A percentile compares a stretch with the other conserved stretches of the same genome.
phyloP scores from a whole-genome alignment of 345 rosid genomes.

The Corymbia maculata region DNA sequence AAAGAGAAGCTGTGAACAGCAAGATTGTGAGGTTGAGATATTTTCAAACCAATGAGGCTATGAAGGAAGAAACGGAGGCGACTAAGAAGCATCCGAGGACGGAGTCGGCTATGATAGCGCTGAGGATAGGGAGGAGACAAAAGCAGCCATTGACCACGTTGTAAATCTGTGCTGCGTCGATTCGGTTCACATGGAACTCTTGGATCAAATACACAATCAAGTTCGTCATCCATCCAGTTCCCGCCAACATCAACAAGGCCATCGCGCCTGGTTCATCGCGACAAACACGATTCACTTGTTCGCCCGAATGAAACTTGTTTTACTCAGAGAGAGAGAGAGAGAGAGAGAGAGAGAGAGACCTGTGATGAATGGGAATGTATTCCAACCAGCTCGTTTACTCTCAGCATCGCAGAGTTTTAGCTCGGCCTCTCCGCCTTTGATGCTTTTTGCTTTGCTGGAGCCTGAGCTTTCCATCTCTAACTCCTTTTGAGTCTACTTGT shows the following conservation, averaged over 20 bases:
- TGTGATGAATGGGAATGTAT: slow-evolving; percentile 37
- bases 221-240: slow-evolving; percentile 26
- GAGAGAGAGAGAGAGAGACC: slow-evolving; percentile 12
- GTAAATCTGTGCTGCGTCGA: slow-evolving; percentile 16
- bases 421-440: not conserved
- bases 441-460: not conserved
- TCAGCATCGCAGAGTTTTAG: not conserved
- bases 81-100: slow-evolving; percentile 18
- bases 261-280: not conserved
- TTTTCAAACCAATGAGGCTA: slow-evolving; percentile 18
- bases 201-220: slow-evolving; percentile 17
- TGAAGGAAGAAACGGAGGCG: slow-evolving; percentile 9
- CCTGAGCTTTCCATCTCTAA: not conserved
- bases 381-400: slow-evolving; percentile 30
- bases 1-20: not conserved
- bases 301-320: not conserved
- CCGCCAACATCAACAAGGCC: not conserved
- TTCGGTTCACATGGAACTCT: slow-evolving; percentile 15
- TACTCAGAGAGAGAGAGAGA: not conserved
- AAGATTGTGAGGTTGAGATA: not conserved
- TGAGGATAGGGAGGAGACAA: slow-evolving; percentile 3
- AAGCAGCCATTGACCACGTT: slow-evolving; percentile 11
- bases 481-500: not conserved
- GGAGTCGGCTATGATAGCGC: slow-evolving; percentile 32
- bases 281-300: not conserved